Conservation (phyloP, 2,329 filamentous ascomycete species). For the Aspergillus clavatus region DNA sequence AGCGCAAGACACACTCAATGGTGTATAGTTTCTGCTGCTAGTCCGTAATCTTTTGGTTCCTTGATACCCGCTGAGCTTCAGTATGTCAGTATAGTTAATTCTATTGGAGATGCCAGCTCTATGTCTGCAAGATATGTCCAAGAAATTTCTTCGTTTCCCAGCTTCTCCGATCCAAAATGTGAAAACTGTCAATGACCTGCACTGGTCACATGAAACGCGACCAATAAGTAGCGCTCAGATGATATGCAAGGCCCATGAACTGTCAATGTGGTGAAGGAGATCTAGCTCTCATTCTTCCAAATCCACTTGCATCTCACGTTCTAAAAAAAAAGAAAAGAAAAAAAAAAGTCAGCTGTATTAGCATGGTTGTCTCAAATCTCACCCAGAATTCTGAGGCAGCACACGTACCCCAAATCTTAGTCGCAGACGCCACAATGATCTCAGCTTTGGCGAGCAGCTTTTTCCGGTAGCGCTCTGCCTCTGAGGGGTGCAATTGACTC, state of each 20-base stretch:
- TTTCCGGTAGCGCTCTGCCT: constrained; percentile 57
- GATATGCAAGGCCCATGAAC: no score
- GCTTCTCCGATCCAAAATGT: neutral
- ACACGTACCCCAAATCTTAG: constrained; percentile 57
- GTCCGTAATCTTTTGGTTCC: neutral
- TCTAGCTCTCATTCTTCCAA: constrained; percentile 27
- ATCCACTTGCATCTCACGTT: constrained; percentile 35
- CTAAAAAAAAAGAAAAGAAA: constrained; percentile 22
- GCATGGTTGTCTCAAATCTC: constrained; percentile 1
- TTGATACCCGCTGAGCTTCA: neutral
- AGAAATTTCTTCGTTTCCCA: neutral
- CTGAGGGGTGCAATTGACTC: constrained; percentile 50
- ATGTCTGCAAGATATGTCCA: neutral
- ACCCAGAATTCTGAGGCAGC: neutral
- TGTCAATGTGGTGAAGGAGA: no score
- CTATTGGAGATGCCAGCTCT: neutral
- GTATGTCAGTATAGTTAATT: neutral
- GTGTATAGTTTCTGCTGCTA: constrained; percentile 16
- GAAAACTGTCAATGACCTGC: no score
- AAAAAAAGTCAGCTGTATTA: no score
- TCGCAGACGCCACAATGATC: constrained; percentile 64
- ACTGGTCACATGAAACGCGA: no score
- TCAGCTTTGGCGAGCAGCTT: constrained; percentile 64
- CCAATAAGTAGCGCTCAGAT: no score
- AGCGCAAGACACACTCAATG: constrained; percentile 40